Evolutionary conservation across 192 early-diverging fungal species (phyloP), one percentile per base, ranked within the genome.

Genomic region (Funneliformis geosporum): DNA sequence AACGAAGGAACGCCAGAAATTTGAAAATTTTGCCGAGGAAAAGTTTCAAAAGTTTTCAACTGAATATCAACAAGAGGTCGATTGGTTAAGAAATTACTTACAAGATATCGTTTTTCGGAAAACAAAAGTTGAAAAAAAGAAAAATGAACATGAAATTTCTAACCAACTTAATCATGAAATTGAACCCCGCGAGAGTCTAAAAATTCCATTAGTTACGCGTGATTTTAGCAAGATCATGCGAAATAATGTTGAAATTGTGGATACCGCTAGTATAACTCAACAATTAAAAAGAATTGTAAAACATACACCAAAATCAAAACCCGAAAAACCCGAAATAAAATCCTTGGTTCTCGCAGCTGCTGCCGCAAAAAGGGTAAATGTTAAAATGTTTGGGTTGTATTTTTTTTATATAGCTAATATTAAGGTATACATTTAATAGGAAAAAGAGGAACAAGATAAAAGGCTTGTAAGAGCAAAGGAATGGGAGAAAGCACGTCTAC

Each of bases 371-470:
- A 69, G 11, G 39, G 67, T 69, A 69, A 68, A 39, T 68, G 10
- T 2, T 4, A 11, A 66, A 12, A 2, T 66, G 33, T 14, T 14
- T 27, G 12, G 14, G 4, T 66, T 66, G 27, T 66, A n/a, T n/a
- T n/a, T n/a, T n/a, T 38, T 39, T n/a, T 21, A 7, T 44, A 10
- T 42, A n/a, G 8, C 16, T 40, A 11, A 40, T 18, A 23, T 67
- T 67, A 67, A 67, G 18, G 6, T 14, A 16, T 16, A 50, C 47
- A 18, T 50, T 44, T 7, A 42, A 43, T 69, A 69, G 67, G 67
- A 69, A 69, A 39, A 69, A 69, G 67, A 68, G n/a, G 27, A 69
- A 40, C 67, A 69, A 18, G 67, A 69, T 23, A 69, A 69, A 69
- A 69, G 40, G 23, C 21, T 40, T 1, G 28, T n/a, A 33, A 65